Base-by-base conservation (phyloP, 805 yeast genomes). In the Yarrowia hollandica region DNA sequence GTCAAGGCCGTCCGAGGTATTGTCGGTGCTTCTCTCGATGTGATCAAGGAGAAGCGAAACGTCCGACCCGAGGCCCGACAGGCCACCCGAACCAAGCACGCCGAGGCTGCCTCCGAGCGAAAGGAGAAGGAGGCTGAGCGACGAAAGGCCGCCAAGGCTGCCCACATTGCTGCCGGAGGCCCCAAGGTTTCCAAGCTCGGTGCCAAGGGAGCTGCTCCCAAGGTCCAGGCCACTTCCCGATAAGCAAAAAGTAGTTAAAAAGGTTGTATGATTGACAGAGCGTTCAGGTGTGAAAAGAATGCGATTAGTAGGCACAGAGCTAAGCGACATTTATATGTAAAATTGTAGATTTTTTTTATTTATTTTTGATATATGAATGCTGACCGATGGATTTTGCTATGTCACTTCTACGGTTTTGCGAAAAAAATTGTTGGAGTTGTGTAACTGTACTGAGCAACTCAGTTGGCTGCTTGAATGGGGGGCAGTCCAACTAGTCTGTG, bases 1-100 rank as follows among this genome's bases (percentile, higher is more conserved):
- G 95, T 91, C 80, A 94, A 94, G 88, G 84, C 88, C 80, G 97
- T 91, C 83, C 94, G 99, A 86, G 97, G 96, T 68, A 86, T 94
- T 77, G 98, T 92, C 70, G 99, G 99, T 85, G 99, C 98, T 77
- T 89, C 99, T 74, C 83, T 94, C 73, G 99, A 94, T 70, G 86
- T 90, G 77, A 94, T 94, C 83, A 92, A 89, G 82, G 96, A 92
- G 84, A 90, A 96, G 86, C 90, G 97, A 82, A 75, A 88, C 72
- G 81, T 83, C 77, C 90, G 90, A 82, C 97, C 99, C 77, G 95
- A 91, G 79, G 91, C 86, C 75, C 94, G 97, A 85, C 88, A 90
- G 85, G 97, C 96, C 72, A 86, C 90, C 77, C 95, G 97, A 84
- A 94, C 89, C 66, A 87, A 83, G 77, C 90, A 94, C 79, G 81